These are phyloP conservation scores for Neurospora sp. DNA, from an alignment of 495 filamentous ascomycete species.

Conservation along the genomic window DNA sequence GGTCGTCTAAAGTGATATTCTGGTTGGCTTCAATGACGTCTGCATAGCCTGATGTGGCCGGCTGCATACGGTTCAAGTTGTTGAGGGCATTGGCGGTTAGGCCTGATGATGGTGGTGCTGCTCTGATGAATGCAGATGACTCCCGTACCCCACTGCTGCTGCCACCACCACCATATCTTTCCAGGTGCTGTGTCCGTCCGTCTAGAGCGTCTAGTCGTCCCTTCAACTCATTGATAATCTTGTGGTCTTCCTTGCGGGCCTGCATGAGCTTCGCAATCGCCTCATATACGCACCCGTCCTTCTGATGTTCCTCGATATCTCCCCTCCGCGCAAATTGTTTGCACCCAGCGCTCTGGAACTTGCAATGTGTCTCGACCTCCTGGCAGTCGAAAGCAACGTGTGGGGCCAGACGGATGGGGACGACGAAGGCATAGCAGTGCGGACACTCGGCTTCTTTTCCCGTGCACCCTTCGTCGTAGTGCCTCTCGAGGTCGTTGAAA, in stretches of 20 bases:
- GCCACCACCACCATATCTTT: neutral
- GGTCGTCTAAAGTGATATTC: neutral
- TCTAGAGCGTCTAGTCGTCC: constrained; percentile 9
- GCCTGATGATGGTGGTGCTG: neutral
- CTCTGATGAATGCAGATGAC: neutral
- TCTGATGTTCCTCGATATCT: constrained; percentile 21
- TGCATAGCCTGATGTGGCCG: neutral
- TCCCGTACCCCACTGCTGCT: neutral
- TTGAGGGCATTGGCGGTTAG: neutral
- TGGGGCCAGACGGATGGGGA: constrained; percentile 28
- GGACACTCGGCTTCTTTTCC: constrained; percentile 24
- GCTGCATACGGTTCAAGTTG: neutral
- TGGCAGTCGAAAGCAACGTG: constrained; percentile 32
- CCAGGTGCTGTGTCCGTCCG: neutral
- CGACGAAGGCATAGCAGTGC: constrained; percentile 25
- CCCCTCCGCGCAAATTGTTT: constrained; percentile 18
- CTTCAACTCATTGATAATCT: constrained; percentile 17
- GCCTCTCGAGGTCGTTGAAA: constrained; percentile 32
- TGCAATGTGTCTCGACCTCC: constrained; percentile 28
- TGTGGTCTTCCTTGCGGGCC: constrained; percentile 15
- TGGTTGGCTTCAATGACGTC: neutral
- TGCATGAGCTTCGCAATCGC: constrained; percentile 13
- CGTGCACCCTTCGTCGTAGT: constrained; percentile 25
- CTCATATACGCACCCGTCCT: constrained; percentile 16
- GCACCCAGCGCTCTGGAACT: constrained; percentile 34